A percentile compares a stretch with the other conserved stretches of the same genome.
Conservation (phyloP, 2,329 filamentous ascomycete genomes). For the Alternaria tenuissima region DNA sequence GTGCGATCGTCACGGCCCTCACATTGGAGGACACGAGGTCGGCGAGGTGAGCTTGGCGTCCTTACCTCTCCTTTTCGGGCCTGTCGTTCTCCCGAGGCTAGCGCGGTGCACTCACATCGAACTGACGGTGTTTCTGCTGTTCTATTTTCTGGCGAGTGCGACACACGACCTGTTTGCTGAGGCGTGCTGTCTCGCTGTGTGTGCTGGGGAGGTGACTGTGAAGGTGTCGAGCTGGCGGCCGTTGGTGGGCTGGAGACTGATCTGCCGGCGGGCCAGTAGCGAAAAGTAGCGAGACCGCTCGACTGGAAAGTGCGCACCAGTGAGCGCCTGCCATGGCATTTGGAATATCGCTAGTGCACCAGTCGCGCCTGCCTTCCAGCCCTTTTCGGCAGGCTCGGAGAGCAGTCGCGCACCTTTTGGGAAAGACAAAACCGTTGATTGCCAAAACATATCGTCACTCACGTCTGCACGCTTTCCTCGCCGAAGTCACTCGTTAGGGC, state of each 20-base stretch:
- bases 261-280: conserved; percentile 29
- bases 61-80: conserved; percentile 37
- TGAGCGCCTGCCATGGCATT: conserved; percentile 25
- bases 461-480: background rate
- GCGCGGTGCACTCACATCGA: conserved; percentile 18
- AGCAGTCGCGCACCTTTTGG: conserved; percentile 25
- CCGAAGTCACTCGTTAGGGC: conserved; percentile 6
- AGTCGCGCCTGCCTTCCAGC: conserved; percentile 6
- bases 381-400: conserved; percentile 18
- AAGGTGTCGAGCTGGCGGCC: conserved; percentile 15
- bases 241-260: conserved; percentile 25
- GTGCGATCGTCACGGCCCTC: conserved; percentile 44
- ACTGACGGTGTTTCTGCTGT: conserved; percentile 18
- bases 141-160: conserved; percentile 9
- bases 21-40: conserved; percentile 43
- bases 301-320: conserved; percentile 23
- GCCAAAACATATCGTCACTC: conserved; percentile 10
- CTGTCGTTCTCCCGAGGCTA: conserved; percentile 34
- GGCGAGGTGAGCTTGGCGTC: conserved; percentile 46
- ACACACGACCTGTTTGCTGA: conserved; percentile 14
- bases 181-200: conserved; percentile 1
- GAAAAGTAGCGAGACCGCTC: conserved; percentile 23
- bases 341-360: conserved; percentile 28
- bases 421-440: conserved; percentile 20
- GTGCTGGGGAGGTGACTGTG: background rate